Conservation (phyloP, 208 protist species). For the Leishmania lainsoni region DNA sequence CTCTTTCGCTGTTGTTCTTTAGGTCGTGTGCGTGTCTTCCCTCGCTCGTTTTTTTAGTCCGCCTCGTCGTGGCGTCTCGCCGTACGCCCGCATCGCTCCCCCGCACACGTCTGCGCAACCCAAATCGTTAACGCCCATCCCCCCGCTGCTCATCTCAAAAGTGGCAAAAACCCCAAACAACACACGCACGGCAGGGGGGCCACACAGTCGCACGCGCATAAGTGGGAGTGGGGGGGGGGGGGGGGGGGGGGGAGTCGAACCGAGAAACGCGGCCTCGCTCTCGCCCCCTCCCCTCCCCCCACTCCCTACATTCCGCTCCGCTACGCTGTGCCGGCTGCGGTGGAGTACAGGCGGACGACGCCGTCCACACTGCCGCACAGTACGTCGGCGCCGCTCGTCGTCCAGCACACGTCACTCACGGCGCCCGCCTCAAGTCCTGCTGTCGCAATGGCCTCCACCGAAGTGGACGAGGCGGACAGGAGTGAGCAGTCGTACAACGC, state of each 20-base stretch:
- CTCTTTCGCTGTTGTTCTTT: neutral
- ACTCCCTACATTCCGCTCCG: neutral
- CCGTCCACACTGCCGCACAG: slow-evolving; percentile 47
- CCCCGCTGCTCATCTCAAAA: too few relatives aligned
- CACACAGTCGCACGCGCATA: neutral
- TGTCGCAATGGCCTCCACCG: slow-evolving; percentile 11
- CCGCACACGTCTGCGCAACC: too few relatives aligned
- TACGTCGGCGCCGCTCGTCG: slow-evolving; percentile 31
- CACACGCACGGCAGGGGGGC: neutral
- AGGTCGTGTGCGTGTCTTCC: neutral
- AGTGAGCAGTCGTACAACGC: slow-evolving; percentile 15
- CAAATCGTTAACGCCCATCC: too few relatives aligned
- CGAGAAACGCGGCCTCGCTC: neutral
- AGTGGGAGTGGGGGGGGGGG: neutral
- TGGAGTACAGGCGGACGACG: slow-evolving; percentile 49
- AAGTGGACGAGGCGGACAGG: slow-evolving; percentile 4
- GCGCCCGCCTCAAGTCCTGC: slow-evolving; percentile 14
- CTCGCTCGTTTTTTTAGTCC: neutral
- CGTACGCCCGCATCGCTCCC: neutral
- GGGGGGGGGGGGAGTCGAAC: neutral
- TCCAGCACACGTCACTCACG: slow-evolving; percentile 56
- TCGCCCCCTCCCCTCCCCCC: neutral
- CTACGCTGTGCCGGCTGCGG: slow-evolving; percentile 2
- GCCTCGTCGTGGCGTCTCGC: neutral
- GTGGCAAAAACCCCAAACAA: neutral